Base-by-base conservation (phyloP, 2,329 filamentous ascomycete genomes). In the Thielaviopsis populi region DNA sequence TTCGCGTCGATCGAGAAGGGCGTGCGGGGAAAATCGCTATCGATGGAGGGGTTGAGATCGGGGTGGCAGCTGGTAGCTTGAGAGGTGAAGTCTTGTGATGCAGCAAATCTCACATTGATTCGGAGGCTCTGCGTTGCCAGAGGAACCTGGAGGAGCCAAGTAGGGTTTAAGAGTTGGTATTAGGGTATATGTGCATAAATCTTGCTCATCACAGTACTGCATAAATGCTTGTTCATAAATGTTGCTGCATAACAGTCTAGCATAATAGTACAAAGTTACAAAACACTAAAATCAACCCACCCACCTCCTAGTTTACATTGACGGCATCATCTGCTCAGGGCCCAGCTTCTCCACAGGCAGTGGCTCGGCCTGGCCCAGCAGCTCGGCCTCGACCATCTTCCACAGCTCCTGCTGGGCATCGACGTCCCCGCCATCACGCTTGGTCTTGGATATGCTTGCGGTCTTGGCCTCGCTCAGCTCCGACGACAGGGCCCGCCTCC, bases 401-500 rank as follows among this genome's bases (percentile, higher is more conserved):
- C 65, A 66, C 30, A 66, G 42, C 58, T 66, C 65, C 58, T 63
- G 41, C 43, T 66, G 61, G 24, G 65, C 65, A 53, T 66, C 62
- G 41, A 66, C 59, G 27, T 66, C 65, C 2, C 62, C 65, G 46
- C 65, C 65, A 40, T 66, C 65, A 13, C 58, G 56, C 59, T 66
- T 66, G 1, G 62, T 63, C 41, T 61, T 63, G 22, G 50, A 63
- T 1, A 66, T 62, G 48, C 48, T 58, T 33, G 58, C 62, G 11
- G 62, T 61, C 58, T 66, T 66, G 19, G 65, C 62, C 24, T 63
- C 61, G 17, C 50, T 58, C 37, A 66, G 27, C 41, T 66, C 65
- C 11, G 58, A 42, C 30, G 62, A 59, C 24, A 66, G 27, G 11
- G 65, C 48, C 27, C 13, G 19, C 62, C 62, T 66, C 13, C 42